phyloP scores from a whole-genome alignment of 1,139 yeast species.

The Saccharomycopsis phalli region DNA sequence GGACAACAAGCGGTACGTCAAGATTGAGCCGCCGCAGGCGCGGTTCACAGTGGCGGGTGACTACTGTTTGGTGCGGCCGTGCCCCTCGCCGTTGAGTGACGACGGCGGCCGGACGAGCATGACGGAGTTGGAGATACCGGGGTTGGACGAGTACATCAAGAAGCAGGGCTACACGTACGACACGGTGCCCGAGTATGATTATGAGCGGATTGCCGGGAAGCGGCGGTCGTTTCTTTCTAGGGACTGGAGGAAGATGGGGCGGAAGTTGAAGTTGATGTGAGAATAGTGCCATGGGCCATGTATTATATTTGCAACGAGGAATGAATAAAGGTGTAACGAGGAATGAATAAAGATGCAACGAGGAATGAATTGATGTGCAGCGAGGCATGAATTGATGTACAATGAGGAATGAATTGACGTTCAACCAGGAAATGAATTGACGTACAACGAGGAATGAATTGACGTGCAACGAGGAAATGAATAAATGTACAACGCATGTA shows the following conservation, averaged over 20 bases:
- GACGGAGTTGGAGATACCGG: conserved; percentile 10
- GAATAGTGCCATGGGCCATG: too few species aligned
- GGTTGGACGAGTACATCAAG: conserved; percentile 9
- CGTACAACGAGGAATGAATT: too few species aligned
- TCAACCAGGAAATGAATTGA: too few species aligned
- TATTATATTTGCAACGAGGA: too few species aligned
- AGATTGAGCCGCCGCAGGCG: neutral
- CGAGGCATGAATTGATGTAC: too few species aligned
- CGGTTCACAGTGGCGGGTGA: conserved; percentile 9
- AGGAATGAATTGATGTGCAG: too few species aligned
- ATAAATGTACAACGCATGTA: too few species aligned
- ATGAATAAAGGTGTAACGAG: too few species aligned
- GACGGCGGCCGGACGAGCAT: conserved; percentile 2
- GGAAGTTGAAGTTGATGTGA: conserved; percentile 13
- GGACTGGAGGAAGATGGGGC: conserved; percentile 11
- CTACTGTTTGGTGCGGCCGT: conserved; percentile 10
- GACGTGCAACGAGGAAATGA: too few species aligned
- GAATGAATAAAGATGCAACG: too few species aligned
- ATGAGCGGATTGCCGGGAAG: neutral
- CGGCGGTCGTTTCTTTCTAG: neutral
- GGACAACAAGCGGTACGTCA: conserved; percentile 1
- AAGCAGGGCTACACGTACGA: neutral
- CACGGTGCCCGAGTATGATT: conserved; percentile 1
- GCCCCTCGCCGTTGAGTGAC: conserved; percentile 1
- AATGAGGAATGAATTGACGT: too few species aligned